A percentile compares a stretch with the other conserved stretches of the same genome.
Evolutionary conservation across 1,284 basidiomycete species (phyloP).

Genomic region (Malassezia nana): DNA sequence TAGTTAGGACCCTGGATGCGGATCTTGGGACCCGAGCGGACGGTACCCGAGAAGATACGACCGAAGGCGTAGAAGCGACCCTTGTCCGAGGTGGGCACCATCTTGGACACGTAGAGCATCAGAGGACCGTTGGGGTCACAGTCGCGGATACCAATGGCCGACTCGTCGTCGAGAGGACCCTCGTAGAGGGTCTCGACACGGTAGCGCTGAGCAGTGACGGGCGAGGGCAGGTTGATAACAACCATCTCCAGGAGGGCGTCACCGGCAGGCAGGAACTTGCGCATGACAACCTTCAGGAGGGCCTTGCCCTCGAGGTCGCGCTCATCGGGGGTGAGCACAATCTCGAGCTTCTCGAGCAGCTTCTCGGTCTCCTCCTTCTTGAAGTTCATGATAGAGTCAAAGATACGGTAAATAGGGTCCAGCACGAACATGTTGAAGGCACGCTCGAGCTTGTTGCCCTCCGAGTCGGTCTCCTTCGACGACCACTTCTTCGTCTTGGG

Average conservation of each 20-base stretch:
- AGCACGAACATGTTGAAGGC: slow-evolving; percentile 69
- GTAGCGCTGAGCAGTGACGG: slow-evolving; percentile 90
- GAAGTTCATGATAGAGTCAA: slow-evolving; percentile 99
- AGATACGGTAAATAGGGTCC: slow-evolving; percentile 98
- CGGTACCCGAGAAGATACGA: slow-evolving; percentile 98
- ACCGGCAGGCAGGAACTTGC: slow-evolving; percentile 98
- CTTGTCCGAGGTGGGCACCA: slow-evolving; percentile 99
- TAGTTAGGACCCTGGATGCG: slow-evolving; percentile 99
- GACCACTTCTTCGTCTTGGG: slow-evolving; percentile 95
- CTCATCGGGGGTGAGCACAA: slow-evolving; percentile 82
- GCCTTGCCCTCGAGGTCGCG: slow-evolving; percentile 91
- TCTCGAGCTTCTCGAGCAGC: slow-evolving; percentile 93
- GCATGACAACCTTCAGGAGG: slow-evolving; percentile 96
- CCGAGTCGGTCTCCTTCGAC: slow-evolving; percentile 64
- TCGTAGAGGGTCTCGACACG: slow-evolving; percentile 99
- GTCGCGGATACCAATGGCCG: slow-evolving; percentile 94
- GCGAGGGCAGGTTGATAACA: slow-evolving; percentile 87
- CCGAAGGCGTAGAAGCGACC: slow-evolving; percentile 99
- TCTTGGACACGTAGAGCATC: slow-evolving; percentile 98
- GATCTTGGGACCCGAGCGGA: slow-evolving; percentile 92
- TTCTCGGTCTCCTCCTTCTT: slow-evolving; percentile 79
- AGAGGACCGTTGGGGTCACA: slow-evolving; percentile 95
- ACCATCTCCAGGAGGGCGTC: slow-evolving; percentile 99
- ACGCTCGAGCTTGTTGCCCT: slow-evolving; percentile 71
- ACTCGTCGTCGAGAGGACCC: slow-evolving; percentile 99